Percentiles rank a stretch among this genome's conserved stretches.
Conservation (phyloP, 345 rosid genomes). For the Trapa incisa region DNA sequence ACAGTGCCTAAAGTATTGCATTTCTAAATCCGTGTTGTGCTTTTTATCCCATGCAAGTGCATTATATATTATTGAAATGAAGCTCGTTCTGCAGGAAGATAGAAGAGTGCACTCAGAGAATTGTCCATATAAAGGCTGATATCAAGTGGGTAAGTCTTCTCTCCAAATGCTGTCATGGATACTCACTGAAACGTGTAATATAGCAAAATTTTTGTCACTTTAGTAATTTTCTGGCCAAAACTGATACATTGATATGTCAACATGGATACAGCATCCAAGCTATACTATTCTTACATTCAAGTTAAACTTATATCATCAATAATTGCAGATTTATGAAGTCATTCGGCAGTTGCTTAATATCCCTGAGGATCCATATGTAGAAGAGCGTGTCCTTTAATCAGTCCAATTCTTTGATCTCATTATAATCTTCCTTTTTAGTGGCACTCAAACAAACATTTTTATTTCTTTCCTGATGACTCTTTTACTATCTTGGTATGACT, state of each 20-base stretch:
- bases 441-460: neutral
- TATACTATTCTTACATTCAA: neutral
- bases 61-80: neutral
- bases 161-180: neutral
- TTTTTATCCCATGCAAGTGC: neutral
- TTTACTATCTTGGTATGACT: no score
- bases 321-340: constrained; percentile 9
- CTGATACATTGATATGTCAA: neutral
- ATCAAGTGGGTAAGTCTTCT: constrained; percentile 50
- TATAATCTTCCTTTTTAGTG: neutral
- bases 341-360: constrained; percentile 15
- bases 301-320: neutral
- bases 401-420: neutral
- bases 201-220: no score
- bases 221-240: no score
- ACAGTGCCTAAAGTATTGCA: neutral
- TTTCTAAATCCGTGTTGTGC: neutral
- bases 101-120: constrained; percentile 43
- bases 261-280: no score
- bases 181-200: neutral
- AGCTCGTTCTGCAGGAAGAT: constrained; percentile 37
- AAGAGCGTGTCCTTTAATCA: constrained; percentile 2
- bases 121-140: constrained; percentile 66
- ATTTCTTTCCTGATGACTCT: no score
- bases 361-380: neutral